Conservation (phyloP, 805 yeast species). For the Tetrapisispora taiwanensis region DNA sequence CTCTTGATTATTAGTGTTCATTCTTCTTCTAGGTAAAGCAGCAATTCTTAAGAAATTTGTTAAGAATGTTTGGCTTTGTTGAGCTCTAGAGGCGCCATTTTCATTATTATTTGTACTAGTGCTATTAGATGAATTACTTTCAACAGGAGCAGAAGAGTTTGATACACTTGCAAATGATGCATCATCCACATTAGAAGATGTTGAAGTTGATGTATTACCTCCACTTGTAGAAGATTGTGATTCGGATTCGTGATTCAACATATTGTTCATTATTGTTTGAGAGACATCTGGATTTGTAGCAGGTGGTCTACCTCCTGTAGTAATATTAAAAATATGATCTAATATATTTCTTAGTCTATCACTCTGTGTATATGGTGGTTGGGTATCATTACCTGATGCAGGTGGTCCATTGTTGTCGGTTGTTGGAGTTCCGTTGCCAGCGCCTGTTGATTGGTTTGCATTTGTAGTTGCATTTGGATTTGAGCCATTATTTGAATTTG, state of each 20-base stretch:
- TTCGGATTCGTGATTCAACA: background rate
- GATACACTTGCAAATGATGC: background rate
- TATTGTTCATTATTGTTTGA: background rate
- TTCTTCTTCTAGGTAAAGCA: background rate
- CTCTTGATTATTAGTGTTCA: background rate
- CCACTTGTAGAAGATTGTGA: background rate
- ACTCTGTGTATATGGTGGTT: conserved; percentile 6
- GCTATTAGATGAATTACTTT: background rate
- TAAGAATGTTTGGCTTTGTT: background rate
- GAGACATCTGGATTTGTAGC: background rate
- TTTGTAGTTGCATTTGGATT: background rate
- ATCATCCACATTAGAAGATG: background rate
- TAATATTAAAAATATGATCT: conserved; percentile 14
- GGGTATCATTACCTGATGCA: background rate
- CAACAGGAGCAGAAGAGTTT: background rate
- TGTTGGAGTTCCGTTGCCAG: background rate
- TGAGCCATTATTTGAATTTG: background rate
- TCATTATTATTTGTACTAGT: background rate
- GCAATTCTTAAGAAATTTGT: background rate
- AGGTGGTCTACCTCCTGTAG: background rate
- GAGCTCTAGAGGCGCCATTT: background rate
- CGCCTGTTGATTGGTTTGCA: too few species aligned
- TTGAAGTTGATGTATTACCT: background rate
- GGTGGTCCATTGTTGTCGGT: background rate
- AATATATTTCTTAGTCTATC: conserved; percentile 19